A percentile compares a stretch with the other conserved stretches of the same genome.
Evolutionary conservation across 2,329 filamentous ascomycete species (phyloP).

Genomic region (Dactylellina cionopaga): DNA sequence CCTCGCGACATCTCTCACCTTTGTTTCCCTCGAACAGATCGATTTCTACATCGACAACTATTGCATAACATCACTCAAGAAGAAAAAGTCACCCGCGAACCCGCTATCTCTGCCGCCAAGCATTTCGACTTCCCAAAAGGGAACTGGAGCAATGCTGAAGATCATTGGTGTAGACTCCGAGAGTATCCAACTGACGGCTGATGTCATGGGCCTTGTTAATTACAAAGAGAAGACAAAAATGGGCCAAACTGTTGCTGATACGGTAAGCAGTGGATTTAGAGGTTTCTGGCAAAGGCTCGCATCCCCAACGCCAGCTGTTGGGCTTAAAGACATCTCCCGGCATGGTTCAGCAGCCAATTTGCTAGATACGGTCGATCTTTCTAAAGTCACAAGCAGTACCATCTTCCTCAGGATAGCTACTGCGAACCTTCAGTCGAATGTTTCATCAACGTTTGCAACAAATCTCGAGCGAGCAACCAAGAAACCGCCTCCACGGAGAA

Average conservation of each 20-base stretch:
- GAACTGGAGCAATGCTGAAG: slow-evolving; percentile 76
- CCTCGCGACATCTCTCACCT: slow-evolving; percentile 91
- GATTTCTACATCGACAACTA: slow-evolving; percentile 92
- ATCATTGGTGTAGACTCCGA: slow-evolving; percentile 82
- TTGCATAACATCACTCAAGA: slow-evolving; percentile 79
- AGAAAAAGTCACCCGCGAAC: slow-evolving; percentile 83
- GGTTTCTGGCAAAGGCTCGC: slow-evolving; percentile 48
- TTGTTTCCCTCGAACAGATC: slow-evolving; percentile 86
- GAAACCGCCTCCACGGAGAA: slow-evolving; percentile 90
- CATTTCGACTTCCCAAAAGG: slow-evolving; percentile 44
- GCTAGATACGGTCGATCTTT: slow-evolving; percentile 36
- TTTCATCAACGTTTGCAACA: slow-evolving; percentile 76
- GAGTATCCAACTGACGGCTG: slow-evolving; percentile 89
- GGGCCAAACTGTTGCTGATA: slow-evolving; percentile 47
- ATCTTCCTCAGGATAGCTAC: slow-evolving; percentile 91
- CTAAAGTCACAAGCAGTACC: slow-evolving; percentile 69
- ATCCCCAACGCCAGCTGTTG: slow-evolving; percentile 8
- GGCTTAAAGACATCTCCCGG: slow-evolving; percentile 36
- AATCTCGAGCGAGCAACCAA: slow-evolving; percentile 96
- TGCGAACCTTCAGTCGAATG: slow-evolving; percentile 79
- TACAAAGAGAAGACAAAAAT: slow-evolving; percentile 50
- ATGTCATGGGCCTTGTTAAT: slow-evolving; percentile 76
- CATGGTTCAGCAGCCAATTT: slow-evolving; percentile 33
- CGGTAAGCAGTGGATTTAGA: slow-evolving; percentile 43
- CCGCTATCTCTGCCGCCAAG: slow-evolving; percentile 73